Conservation (phyloP, 2,329 filamentous ascomycete genomes). For the Escovopsis sp. region DNA sequence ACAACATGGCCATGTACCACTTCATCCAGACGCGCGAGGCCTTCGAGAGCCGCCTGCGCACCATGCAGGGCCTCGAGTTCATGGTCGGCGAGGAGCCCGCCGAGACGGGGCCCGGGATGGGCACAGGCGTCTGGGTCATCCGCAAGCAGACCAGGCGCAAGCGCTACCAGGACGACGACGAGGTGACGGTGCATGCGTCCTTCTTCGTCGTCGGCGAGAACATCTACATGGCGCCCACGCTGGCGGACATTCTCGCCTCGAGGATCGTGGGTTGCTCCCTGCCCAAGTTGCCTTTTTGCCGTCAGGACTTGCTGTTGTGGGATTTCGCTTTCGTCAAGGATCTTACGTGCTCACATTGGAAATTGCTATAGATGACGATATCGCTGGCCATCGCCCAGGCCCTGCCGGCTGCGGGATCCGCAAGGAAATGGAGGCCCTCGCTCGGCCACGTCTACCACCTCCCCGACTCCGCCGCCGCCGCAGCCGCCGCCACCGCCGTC, state of each 20-base stretch:
- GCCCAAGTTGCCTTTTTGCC: no score
- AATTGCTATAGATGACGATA: constrained; percentile 32
- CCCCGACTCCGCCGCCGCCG: constrained; percentile 15
- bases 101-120: constrained; percentile 47
- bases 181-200: constrained; percentile 42
- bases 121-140: constrained; percentile 56
- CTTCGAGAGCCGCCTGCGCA: constrained; percentile 47
- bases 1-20: constrained; percentile 42
- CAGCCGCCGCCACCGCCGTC: constrained; percentile 9
- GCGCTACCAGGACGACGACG: constrained; percentile 38
- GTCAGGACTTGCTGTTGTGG: not conserved
- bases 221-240: constrained; percentile 49
- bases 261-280: constrained; percentile 33
- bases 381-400: constrained; percentile 39
- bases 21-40: constrained; percentile 45
- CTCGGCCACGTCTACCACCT: constrained; percentile 37
- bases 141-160: constrained; percentile 52
- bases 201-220: constrained; percentile 54
- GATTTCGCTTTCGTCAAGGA: no score
- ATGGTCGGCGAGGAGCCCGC: constrained; percentile 51
- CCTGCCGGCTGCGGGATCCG: constrained; percentile 34
- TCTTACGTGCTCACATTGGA: not conserved
- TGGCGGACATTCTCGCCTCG: constrained; percentile 44
- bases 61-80: constrained; percentile 54
- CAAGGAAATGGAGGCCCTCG: constrained; percentile 40